Evolutionary conservation across 306 rosid genomes (phyloP), one percentile per base, ranked within the genome.

Genomic region (Geum urbanum): DNA sequence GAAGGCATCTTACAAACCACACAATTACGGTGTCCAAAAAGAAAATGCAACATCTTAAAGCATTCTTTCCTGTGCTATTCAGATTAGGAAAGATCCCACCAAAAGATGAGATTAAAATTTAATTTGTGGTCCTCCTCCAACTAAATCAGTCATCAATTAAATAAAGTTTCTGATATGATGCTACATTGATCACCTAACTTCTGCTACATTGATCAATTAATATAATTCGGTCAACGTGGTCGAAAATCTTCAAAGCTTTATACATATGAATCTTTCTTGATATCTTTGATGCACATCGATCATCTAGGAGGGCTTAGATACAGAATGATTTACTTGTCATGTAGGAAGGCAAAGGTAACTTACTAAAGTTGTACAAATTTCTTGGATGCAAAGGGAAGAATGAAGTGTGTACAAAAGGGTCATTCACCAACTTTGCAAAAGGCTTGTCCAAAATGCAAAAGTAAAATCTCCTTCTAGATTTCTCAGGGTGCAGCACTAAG

Each of bases 401-500:
- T 41, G 11, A 19, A 12, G 15, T 27, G 76, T 24, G 24, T 53
- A 46, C 67, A 59, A 53, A 27, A 16, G 41, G 66, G 50, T 63
- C 45, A 43, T 52, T 61, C 55, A 40, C 40, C 9, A 24, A 7
- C 19, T 45, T 2, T 7, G 3, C 18, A 69, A 18, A 69, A 56
- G 27, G 45, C 59, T 45, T 4, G 47, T 53, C 18, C 18, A 69
- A 52, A 53, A 45, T 61, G 19, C 47, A 22, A 72, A 74, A 66
- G 56, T 32, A 41, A 67, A 32, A 74, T 13, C 50, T 47, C 13
- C 64, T 8, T 6, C 5, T 13, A 9, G 46, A 24, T 14, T 60
- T 13, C 60, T 4, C 37, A 56, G 48, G 48, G 11, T 2, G 16
- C 49, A 43, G 45, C 50, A 47, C 72, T 87, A 88, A 9, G 89